These are phyloP conservation scores for Pleomassaria siparia DNA, from an alignment of 2,329 filamentous ascomycete genomes.

Conservation along the genomic window DNA sequence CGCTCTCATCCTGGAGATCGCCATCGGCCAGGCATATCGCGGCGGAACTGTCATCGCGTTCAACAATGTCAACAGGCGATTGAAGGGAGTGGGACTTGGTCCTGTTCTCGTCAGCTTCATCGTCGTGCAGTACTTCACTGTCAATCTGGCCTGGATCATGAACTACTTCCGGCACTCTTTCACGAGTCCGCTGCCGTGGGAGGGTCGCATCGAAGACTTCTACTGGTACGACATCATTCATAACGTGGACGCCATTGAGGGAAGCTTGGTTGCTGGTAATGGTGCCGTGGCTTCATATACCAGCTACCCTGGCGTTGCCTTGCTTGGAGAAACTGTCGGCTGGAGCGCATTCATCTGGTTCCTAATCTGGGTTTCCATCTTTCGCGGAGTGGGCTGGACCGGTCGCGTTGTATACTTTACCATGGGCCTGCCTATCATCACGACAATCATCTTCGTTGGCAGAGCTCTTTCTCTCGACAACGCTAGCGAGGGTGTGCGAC, in stretches of 20 bases:
- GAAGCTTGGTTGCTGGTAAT: constrained; percentile 30
- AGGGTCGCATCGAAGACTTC: constrained; percentile 53
- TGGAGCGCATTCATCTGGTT: constrained; percentile 64
- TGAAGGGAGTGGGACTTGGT: constrained; percentile 58
- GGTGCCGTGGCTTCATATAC: constrained; percentile 49
- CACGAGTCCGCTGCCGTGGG: constrained; percentile 58
- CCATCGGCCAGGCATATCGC: constrained; percentile 56
- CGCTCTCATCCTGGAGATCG: constrained; percentile 57
- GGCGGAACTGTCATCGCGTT: constrained; percentile 58
- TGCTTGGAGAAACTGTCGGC: constrained; percentile 60
- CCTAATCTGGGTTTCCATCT: constrained; percentile 61
- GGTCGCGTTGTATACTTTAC: constrained; percentile 63
- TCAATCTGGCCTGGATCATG: constrained; percentile 62
- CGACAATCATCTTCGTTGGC: constrained; percentile 59
- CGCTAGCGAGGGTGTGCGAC: constrained; percentile 54
- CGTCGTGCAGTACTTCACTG: constrained; percentile 60
- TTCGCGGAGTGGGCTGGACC: constrained; percentile 60
- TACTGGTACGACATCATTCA: constrained; percentile 53
- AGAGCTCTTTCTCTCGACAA: constrained; percentile 57
- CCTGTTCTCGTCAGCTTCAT: constrained; percentile 57
- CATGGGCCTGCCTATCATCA: constrained; percentile 62
- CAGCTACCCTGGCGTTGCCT: constrained; percentile 48
- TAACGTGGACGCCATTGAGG: constrained; percentile 48
- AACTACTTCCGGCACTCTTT: constrained; percentile 61
- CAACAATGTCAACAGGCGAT: constrained; percentile 53